Conservation (phyloP, 108 stramenopile genomes). For the Fragilaria crotonensis region DNA sequence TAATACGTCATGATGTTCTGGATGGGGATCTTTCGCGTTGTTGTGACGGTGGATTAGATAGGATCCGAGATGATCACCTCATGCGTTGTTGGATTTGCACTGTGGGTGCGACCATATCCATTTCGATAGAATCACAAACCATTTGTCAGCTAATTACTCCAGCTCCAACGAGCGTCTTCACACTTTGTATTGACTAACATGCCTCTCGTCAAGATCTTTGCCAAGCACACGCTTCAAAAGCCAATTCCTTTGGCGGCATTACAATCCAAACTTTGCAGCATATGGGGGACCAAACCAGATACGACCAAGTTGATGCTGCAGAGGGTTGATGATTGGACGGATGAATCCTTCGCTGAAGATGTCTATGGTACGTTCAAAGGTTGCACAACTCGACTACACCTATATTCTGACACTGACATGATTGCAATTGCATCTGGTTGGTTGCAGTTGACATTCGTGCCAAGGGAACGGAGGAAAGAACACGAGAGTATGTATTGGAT, state of each 20-base stretch:
- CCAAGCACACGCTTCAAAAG: constrained; percentile 39
- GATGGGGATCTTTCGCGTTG: too few species aligned
- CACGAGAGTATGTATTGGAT: constrained; percentile 54
- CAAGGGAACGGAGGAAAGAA: constrained; percentile 51
- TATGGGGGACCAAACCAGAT: constrained; percentile 63
- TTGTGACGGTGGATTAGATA: too few species aligned
- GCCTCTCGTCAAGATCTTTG: constrained; percentile 72
- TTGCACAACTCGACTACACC: neutral
- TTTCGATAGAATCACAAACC: too few species aligned
- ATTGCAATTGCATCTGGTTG: too few species aligned
- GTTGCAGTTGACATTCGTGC: constrained; percentile 49
- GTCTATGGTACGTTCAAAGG: constrained; percentile 26
- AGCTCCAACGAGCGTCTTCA: too few species aligned
- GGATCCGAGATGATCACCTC: too few species aligned
- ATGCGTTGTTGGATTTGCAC: too few species aligned
- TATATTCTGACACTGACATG: neutral
- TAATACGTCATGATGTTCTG: too few species aligned
- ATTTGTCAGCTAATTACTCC: too few species aligned
- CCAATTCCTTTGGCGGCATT: constrained; percentile 45
- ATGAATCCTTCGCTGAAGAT: constrained; percentile 65
- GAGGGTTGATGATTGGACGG: constrained; percentile 70
- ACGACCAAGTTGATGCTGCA: constrained; percentile 62
- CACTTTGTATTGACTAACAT: constrained; percentile 14
- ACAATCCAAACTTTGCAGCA: constrained; percentile 50
- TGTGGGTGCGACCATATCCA: too few species aligned